Base-by-base conservation (phyloP, 345 rosid genomes). In the Dimocarpus longan region DNA sequence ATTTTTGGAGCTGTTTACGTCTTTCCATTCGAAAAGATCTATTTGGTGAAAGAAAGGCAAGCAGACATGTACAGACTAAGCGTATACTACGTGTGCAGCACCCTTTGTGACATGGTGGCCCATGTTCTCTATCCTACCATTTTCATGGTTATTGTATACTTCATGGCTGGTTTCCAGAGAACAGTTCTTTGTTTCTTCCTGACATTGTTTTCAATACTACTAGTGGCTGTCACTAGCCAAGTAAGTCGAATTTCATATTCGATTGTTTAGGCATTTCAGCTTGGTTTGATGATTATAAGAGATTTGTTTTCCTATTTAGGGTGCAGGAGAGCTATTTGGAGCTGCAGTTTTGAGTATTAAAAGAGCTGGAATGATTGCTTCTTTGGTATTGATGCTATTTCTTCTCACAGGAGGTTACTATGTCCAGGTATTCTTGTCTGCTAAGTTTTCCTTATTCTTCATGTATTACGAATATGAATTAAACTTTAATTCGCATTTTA, bases 341-440 rank as follows among this genome's bases (percentile, higher is more conserved):
- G 98, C 99, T 65, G 90, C 95, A n/a, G 89, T 92, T 59, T 81
- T 94, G 86, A 93, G 93, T 81, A 90, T 94, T 64, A 96, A 91
- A 83, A 87, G 95, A 80, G 95, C 98, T 11, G 98, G 98, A 56
- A 93, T 93, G 95, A 88, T 90, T 63, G 95, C 98, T 59, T 96
- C 99, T 50, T 85, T 94, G 82, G 79, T 94, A 19, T 84, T 96
- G 62, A 94, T 94, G 98, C 62, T 92, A 57, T 94, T 94, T 85
- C 97, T 94, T 80, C 94, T 96, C 76, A 96, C 97, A 3, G 98
- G 97, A 82, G 98, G 99, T n/a, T 94, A 94, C 86, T 93, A 96
- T 76, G 97, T 94, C 50, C 98, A 95, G 97, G 97, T 95, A 84
- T 42, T 57, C 10, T 83, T 8, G 16, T 19, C 39, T 73, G 19